Conservation (phyloP, 2,329 filamentous ascomycete species). For the Epichloe typhina region DNA sequence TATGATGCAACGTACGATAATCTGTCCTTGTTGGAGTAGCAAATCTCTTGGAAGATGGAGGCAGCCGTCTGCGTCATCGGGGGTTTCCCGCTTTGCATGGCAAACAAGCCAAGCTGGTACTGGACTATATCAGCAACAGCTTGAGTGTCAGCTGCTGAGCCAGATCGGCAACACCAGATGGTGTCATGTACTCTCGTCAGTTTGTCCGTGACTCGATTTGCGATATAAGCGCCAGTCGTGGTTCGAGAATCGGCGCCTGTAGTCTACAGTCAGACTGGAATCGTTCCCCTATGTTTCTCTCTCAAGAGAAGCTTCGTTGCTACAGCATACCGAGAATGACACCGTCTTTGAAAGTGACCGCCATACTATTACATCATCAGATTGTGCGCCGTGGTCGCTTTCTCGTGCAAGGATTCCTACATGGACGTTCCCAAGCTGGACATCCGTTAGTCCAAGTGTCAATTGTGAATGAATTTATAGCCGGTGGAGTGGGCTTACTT, state of each 20-base stretch:
- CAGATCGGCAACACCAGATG: constrained; percentile 98
- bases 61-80: constrained; percentile 93
- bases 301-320: not conserved
- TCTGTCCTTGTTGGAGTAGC: constrained; percentile 93
- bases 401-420: constrained; percentile 33
- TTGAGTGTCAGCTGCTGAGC: constrained; percentile 94
- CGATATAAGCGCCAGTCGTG: constrained; percentile 95
- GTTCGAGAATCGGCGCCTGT: constrained; percentile 88
- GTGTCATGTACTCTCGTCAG: constrained; percentile 96
- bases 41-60: constrained; percentile 93
- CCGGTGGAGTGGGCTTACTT: constrained; percentile 50
- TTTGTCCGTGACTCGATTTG: constrained; percentile 98
- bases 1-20: constrained; percentile 50
- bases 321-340: constrained; percentile 65
- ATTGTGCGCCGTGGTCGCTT: constrained; percentile 13
- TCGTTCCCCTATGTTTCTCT: not conserved
- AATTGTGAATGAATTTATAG: not conserved
- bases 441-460: constrained; percentile 18
- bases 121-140: constrained; percentile 96
- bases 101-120: constrained; percentile 88
- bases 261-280: constrained; percentile 7
- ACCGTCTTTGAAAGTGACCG: constrained; percentile 96
- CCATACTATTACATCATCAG: constrained; percentile 55
- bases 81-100: constrained; percentile 74
- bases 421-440: constrained; percentile 89